Evolutionary conservation across 305 asterid species (phyloP).

Genomic region (Fraxinus paxiana): DNA sequence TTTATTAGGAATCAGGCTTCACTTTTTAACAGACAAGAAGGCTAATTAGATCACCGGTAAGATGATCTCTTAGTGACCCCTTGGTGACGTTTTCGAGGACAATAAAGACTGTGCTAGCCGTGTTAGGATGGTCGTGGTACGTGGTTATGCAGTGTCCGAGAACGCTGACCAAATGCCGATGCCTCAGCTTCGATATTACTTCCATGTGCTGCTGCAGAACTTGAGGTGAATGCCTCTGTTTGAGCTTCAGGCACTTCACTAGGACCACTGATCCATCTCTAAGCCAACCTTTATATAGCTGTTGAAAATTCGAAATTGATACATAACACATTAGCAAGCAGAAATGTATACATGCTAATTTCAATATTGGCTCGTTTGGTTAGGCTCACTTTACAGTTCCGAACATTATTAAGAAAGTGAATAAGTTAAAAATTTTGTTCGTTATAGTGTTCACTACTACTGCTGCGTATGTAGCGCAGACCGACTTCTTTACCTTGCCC

Average conservation of each 20-base stretch:
- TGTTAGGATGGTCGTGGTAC: constrained; percentile 83
- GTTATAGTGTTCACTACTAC: background rate
- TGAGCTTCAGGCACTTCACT: constrained; percentile 77
- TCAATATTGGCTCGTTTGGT: background rate
- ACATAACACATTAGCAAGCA: background rate
- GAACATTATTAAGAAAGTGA: background rate
- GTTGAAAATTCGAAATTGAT: constrained; percentile 7
- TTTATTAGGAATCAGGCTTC: background rate
- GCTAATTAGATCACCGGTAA: constrained; percentile 43
- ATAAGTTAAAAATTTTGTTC: background rate
- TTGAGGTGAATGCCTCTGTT: constrained; percentile 80
- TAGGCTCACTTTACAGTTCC: background rate
- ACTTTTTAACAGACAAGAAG: background rate
- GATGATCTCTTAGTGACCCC: constrained; percentile 71
- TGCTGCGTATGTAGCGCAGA: background rate
- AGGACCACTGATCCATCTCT: constrained; percentile 80
- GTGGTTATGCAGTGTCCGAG: constrained; percentile 89
- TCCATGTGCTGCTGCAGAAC: constrained; percentile 93
- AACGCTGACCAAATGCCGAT: constrained; percentile 81
- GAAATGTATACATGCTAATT: background rate
- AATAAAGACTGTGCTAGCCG: constrained; percentile 69
- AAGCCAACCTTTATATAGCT: constrained; percentile 83
- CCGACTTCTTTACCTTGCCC: constrained; percentile 50
- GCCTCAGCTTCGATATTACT: constrained; percentile 80
- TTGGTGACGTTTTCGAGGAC: constrained; percentile 74